phyloP scores from a whole-genome alignment of 805 yeast species.

The Starmerella sirachaensis region DNA sequence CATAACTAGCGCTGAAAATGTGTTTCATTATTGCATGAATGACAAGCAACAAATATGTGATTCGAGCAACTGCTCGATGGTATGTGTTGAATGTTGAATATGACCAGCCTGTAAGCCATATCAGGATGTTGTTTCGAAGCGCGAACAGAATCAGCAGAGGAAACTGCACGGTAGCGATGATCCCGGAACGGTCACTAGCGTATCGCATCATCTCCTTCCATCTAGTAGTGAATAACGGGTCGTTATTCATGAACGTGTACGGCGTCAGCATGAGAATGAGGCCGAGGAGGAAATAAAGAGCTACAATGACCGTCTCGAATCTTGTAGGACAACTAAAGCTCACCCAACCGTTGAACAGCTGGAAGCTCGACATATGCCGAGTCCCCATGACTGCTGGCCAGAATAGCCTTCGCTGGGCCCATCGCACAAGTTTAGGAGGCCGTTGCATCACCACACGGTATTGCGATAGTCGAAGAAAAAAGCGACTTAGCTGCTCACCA shows the following conservation, averaged over 20 bases:
- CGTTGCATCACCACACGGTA: constrained; percentile 19
- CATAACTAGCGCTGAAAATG: constrained; percentile 30
- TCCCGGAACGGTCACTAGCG: constrained; percentile 45
- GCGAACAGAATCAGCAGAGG: constrained; percentile 49
- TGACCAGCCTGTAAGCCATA: constrained; percentile 48
- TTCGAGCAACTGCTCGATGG: constrained; percentile 48
- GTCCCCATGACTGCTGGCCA: constrained; percentile 31
- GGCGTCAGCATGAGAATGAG: constrained; percentile 26
- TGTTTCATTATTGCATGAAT: constrained; percentile 43
- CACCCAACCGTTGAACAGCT: constrained; percentile 19
- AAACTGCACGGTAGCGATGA: constrained; percentile 35
- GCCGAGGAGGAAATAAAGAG: constrained; percentile 31
- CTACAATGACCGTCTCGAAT: constrained; percentile 37
- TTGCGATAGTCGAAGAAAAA: constrained; percentile 19
- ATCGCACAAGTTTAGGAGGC: constrained; percentile 15
- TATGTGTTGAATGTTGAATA: constrained; percentile 43
- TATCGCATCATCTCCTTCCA: constrained; percentile 32
- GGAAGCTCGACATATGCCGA: constrained; percentile 25
- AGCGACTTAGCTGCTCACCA: not conserved
- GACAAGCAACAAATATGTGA: constrained; percentile 32
- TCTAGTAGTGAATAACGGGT: constrained; percentile 30
- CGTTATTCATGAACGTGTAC: constrained; percentile 26
- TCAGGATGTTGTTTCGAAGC: constrained; percentile 50
- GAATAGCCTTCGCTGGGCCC: constrained; percentile 24
- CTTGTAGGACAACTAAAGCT: constrained; percentile 39